phyloP scores from a whole-genome alignment of 352 stramenopile species.

The Phytopythium ostracodes region DNA sequence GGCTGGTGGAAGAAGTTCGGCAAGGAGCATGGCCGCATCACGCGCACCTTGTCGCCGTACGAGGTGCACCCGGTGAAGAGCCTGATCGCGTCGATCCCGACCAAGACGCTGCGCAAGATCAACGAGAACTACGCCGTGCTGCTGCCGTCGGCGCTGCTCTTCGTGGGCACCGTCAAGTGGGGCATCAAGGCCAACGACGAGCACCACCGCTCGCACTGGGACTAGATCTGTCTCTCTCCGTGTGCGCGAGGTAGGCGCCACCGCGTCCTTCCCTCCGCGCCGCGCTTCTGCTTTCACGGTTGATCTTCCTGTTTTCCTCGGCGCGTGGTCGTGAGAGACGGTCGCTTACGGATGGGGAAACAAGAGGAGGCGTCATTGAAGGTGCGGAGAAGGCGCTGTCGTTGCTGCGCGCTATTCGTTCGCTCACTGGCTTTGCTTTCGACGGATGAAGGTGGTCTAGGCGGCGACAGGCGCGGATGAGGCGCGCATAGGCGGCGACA shows the following conservation, averaged over 20 bases:
- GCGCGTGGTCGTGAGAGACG: not conserved
- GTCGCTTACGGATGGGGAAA: not conserved
- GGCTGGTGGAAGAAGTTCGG: slow-evolving; percentile 80
- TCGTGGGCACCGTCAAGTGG: slow-evolving; percentile 76
- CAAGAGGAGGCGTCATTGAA: not conserved
- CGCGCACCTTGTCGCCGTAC: slow-evolving; percentile 69
- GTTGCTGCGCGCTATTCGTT: not conserved
- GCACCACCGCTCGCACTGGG: slow-evolving; percentile 77
- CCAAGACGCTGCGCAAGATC: slow-evolving; percentile 80
- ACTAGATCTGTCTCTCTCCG: slow-evolving; percentile 27
- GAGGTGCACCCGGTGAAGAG: slow-evolving; percentile 61
- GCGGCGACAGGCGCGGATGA: not conserved
- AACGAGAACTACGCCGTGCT: slow-evolving; percentile 74
- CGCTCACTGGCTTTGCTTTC: not conserved
- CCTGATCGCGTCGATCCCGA: slow-evolving; percentile 65
- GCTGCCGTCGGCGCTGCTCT: slow-evolving; percentile 52
- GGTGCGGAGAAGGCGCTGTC: not conserved
- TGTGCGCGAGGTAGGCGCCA: not conserved
- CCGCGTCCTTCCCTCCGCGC: not conserved
- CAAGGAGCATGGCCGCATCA: slow-evolving; percentile 52
- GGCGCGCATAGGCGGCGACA: not conserved
- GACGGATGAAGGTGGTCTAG: not conserved
- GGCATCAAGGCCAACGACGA: slow-evolving; percentile 67
- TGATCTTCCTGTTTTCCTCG: not conserved
- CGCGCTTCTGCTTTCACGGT: not conserved